Conservation (phyloP, 2,329 filamentous ascomycete genomes). For the Aspergillus hortae region DNA sequence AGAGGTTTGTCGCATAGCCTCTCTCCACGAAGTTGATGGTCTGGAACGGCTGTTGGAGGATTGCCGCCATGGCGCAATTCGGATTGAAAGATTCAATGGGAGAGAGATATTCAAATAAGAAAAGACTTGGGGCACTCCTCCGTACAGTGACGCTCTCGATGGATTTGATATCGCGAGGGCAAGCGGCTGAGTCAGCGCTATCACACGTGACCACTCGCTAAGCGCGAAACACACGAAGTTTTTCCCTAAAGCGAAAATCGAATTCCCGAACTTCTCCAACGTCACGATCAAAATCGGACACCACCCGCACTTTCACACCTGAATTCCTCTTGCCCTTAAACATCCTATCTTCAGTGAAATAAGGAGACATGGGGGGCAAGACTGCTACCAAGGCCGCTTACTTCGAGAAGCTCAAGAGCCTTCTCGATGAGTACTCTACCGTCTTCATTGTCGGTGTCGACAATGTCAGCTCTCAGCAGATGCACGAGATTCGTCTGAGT, state of each 20-base stretch:
- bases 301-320: slow-evolving; percentile 22
- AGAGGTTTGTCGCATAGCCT: slow-evolving; percentile 37
- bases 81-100: background rate
- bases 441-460: slow-evolving; percentile 97
- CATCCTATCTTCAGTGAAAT: slow-evolving; percentile 84
- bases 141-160: too few species aligned
- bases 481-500: slow-evolving; percentile 97
- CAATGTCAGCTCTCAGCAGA: slow-evolving; percentile 99
- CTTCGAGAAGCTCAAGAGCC: slow-evolving; percentile 98
- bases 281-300: slow-evolving; percentile 24
- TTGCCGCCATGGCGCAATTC: slow-evolving; percentile 26
- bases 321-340: slow-evolving; percentile 83
- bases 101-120: background rate
- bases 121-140: too few species aligned
- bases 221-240: slow-evolving; percentile 35
- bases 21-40: slow-evolving; percentile 48
- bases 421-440: slow-evolving; percentile 94
- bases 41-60: slow-evolving; percentile 58
- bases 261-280: slow-evolving; percentile 15
- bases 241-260: slow-evolving; percentile 20
- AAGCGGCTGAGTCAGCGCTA: background rate
- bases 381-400: slow-evolving; percentile 89
- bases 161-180: background rate
- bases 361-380: slow-evolving; percentile 99
- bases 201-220: slow-evolving; percentile 35